These are phyloP conservation scores for Pugionium dolabratum DNA, from an alignment of 345 rosid genomes.

Conservation along the genomic window DNA sequence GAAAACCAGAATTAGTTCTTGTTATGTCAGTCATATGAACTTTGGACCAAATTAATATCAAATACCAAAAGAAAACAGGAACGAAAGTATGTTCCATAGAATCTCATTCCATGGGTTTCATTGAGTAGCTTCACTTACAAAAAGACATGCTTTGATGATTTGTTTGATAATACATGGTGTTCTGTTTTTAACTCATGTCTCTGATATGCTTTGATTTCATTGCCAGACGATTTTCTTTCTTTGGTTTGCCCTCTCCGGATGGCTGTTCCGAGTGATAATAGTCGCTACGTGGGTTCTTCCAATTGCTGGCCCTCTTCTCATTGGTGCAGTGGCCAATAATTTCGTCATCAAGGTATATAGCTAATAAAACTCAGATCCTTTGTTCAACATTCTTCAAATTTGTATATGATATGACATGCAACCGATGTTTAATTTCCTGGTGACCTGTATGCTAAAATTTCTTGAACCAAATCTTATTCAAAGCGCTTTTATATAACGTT, in stretches of 20 bases:
- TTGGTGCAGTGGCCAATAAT: conserved; percentile 88
- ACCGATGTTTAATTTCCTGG: no score
- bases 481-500: not conserved
- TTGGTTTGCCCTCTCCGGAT: conserved; percentile 95
- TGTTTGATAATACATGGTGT: conserved; percentile 12
- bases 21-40: not conserved
- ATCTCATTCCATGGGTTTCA: no score
- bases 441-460: no score
- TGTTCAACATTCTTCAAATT: not conserved
- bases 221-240: conserved; percentile 76
- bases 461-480: not conserved
- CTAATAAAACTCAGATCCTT: not conserved
- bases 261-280: conserved; percentile 82
- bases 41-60: no score
- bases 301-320: conserved; percentile 91
- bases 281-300: conserved; percentile 82
- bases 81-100: no score
- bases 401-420: not conserved
- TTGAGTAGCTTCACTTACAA: no score
- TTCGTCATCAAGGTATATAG: conserved; percentile 82
- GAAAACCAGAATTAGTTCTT: not conserved
- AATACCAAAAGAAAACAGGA: no score
- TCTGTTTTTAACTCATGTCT: not conserved
- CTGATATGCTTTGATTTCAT: conserved; percentile 12
- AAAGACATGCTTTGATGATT: not conserved